Evolutionary conservation across 2,329 filamentous ascomycete genomes (phyloP), one percentile per base, ranked within the genome.

Genomic region (Plectosphaerella plurivora): DNA sequence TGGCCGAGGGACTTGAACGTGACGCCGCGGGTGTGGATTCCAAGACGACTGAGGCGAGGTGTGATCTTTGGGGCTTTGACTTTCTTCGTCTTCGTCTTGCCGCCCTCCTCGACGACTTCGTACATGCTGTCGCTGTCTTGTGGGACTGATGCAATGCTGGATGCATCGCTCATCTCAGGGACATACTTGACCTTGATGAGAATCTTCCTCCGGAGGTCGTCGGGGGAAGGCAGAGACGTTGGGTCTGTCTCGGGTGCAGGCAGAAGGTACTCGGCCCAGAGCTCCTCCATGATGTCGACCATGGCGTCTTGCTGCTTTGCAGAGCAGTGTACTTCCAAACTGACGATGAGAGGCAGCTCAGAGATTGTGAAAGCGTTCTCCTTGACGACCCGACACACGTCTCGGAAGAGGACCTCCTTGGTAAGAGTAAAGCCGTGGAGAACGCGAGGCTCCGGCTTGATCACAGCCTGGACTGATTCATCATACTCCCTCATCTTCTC

Each of bases 351-450:
- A 0, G 93, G 93, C 18, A 96, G 73, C 55, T 93, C 86, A 18
- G 82, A 86, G 3, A 76, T 81, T 3, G 80, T 72, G 62, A 97
- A 97, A 1, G 88, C 91, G 61, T 86, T 82, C 50, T 95, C 82
- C 28, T 83, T 77, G 58, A 97, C 92, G 0, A 89, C 85, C 52
- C 81, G 75, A 69, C 91, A 96, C 2, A 97, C 93, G 37, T 87
- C 83, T 49, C 92, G 83, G 68, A 97, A 97, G 0, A 88, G 79
- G 41, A 96, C 83, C 54, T 93, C 88, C 60, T 88, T 92, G 14
- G 93, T 97, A 16, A 96, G 77, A 0, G 93, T 97, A 68, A 96
- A 90, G 2, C 90, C 91, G 66, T 96, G 91, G 7, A 92, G 74
- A 2, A 96, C 91, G 39, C 85, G 77, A 1, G 91, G 91, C 65